A percentile compares a stretch with the other conserved stretches of the same genome.
Conservation (phyloP, 2,329 filamentous ascomycete species). For the Neurospora crassa region DNA sequence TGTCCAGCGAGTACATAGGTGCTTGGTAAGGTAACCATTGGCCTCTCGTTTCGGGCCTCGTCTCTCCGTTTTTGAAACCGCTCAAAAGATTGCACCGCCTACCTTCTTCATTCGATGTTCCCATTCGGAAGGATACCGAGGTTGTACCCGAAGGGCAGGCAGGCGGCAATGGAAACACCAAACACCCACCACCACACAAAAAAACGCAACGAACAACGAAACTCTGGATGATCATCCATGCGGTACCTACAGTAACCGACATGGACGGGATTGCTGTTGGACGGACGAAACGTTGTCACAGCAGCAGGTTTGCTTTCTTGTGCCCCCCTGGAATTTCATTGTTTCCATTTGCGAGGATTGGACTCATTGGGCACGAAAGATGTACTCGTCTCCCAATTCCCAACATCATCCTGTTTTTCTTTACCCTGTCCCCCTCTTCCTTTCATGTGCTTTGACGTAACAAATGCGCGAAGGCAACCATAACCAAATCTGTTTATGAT, state of each 20-base stretch:
- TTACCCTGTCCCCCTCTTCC: background rate
- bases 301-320: background rate
- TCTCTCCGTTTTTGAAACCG: background rate
- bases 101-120: background rate
- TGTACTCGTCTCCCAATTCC: background rate
- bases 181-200: background rate
- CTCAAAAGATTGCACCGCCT: background rate
- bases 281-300: background rate
- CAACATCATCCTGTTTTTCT: background rate
- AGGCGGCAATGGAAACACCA: background rate
- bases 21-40: background rate
- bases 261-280: background rate
- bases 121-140: background rate
- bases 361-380: background rate
- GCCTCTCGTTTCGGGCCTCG: background rate
- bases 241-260: background rate
- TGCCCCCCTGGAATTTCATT: background rate
- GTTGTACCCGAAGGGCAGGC: background rate
- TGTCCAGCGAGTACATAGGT: background rate
- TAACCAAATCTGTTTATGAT: background rate
- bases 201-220: background rate
- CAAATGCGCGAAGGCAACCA: background rate
- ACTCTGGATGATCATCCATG: background rate
- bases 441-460: background rate
- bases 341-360: background rate